A percentile compares a stretch with the other conserved stretches of the same genome.
phyloP scores from a whole-genome alignment of 1,284 basidiomycete genomes.

The Cutaneotrichosporon arboriforme region DNA sequence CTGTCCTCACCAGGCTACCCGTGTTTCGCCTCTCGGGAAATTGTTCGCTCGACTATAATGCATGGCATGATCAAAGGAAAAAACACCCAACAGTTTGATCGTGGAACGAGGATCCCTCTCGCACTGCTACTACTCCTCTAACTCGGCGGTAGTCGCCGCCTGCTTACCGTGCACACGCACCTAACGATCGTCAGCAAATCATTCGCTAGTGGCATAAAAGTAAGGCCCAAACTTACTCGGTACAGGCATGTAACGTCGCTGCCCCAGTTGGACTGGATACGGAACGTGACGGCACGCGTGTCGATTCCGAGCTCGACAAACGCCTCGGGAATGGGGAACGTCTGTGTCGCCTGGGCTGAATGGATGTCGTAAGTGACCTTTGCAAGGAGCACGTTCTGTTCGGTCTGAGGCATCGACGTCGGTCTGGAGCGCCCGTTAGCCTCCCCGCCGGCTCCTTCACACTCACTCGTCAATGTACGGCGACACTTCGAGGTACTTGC shows the following conservation, averaged over 20 bases:
- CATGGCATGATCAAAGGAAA: too few relatives aligned
- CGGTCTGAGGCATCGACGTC: slow-evolving; percentile 29
- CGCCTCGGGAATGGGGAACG: slow-evolving; percentile 68
- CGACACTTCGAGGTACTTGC: slow-evolving; percentile 31
- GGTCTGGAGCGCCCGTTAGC: slow-evolving; percentile 26
- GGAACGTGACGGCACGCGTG: slow-evolving; percentile 71
- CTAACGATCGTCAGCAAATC: too few relatives aligned
- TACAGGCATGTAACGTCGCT: slow-evolving; percentile 84
- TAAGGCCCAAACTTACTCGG: slow-evolving; percentile 54
- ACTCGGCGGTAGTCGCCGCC: too few relatives aligned
- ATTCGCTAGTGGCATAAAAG: background rate
- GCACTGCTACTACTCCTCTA: too few relatives aligned
- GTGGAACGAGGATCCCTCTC: too few relatives aligned
- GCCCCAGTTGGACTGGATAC: slow-evolving; percentile 82
- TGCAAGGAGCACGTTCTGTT: slow-evolving; percentile 58
- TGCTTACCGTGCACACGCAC: too few relatives aligned
- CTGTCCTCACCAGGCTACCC: too few relatives aligned
- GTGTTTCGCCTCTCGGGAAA: too few relatives aligned
- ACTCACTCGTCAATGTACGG: background rate
- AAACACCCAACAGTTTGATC: too few relatives aligned
- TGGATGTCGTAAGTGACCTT: slow-evolving; percentile 73
- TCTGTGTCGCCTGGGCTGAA: slow-evolving; percentile 67
- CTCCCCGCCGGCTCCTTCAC: background rate
- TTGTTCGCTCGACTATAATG: too few relatives aligned
- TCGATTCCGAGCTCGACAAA: slow-evolving; percentile 66